Evolutionary conservation across 2,329 filamentous ascomycete species (phyloP), one percentile per base, ranked within the genome.

Genomic region (Capronia americana): DNA sequence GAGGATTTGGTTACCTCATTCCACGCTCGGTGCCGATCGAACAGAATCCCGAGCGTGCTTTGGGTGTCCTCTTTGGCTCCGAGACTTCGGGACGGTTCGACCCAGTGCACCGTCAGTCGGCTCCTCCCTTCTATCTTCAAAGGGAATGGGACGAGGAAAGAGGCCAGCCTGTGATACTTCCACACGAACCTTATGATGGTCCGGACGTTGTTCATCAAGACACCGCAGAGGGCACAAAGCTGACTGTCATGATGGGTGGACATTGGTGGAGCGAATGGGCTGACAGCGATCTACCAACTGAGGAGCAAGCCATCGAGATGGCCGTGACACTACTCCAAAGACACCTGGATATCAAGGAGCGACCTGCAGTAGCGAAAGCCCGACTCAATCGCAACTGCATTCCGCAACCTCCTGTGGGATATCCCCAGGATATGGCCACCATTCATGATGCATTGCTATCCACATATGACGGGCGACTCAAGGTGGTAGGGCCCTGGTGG

Each of bases 231-330:
- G 92, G 92, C 26, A 96, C 92, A 14, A 97, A 96, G 77, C 79
- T 98, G 61, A 97, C 94, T 17, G 91, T 98, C 72, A 96, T 99
- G 88, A 82, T 99, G 64, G 95, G 95, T 66, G 95, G 95, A 1
- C 93, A 97, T 79, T 92, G 92, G 86, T 98, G 92, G 92, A 85
- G 92, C 76, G 85, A 82, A 65, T 88, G 85, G 81, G 74, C 73
- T 70, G 54, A 74, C 57, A 73, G 78, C 1, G 79, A 82, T 46
- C 87, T 86, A 64, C 93, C 92, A 0, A 81, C 85, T 58, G 84
- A 88, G 68, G 82, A 88, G 14, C 85, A 91, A 70, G 92, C 88
- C 17, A 80, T 91, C 28, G 75, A 79, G 5, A 90, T 94, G 85
- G 92, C 93, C 38, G 86, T 86, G 68, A 78, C 82, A 1, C 82